Conservation (phyloP, 768 basidiomycete genomes). For the Russula sp. region DNA sequence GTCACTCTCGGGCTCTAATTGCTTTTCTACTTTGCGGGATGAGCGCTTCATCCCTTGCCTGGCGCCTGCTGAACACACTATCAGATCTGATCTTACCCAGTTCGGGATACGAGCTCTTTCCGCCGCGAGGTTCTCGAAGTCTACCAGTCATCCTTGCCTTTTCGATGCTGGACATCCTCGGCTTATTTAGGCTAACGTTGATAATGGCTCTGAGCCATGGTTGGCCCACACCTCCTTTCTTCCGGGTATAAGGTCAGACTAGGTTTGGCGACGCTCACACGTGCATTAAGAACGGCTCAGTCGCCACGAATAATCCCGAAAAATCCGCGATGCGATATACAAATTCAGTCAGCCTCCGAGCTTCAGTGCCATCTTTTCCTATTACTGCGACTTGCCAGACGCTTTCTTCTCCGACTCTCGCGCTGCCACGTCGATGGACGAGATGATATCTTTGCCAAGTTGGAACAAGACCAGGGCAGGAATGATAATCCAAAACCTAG, state of each 20-base stretch:
- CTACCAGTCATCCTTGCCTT: not conserved
- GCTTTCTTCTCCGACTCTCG: slow-evolving; percentile 26
- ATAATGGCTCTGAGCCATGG: not conserved
- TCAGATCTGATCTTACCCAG: slow-evolving; percentile 1
- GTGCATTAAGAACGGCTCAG: not conserved
- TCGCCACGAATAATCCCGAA: slow-evolving; percentile 11
- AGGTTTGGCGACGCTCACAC: not conserved
- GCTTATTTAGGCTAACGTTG: slow-evolving; percentile 1
- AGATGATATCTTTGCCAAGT: slow-evolving; percentile 56
- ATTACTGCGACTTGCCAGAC: slow-evolving; percentile 30
- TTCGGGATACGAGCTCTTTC: not conserved
- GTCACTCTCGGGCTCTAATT: too few species aligned
- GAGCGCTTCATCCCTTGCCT: not conserved
- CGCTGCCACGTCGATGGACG: slow-evolving; percentile 33
- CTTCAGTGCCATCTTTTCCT: not conserved
- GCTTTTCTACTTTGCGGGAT: not conserved
- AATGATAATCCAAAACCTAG: slow-evolving; percentile 70
- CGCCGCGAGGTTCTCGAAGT: not conserved
- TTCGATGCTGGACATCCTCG: not conserved
- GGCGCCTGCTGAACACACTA: too few species aligned
- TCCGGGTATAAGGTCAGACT: not conserved
- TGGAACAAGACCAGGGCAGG: slow-evolving; percentile 52
- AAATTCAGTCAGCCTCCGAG: not conserved
- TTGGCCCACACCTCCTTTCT: not conserved
- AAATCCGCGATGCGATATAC: not conserved